Evolutionary conservation across 768 basidiomycete genomes (phyloP), one percentile per base, ranked within the genome.

Genomic region (Boletus tomentosulus): DNA sequence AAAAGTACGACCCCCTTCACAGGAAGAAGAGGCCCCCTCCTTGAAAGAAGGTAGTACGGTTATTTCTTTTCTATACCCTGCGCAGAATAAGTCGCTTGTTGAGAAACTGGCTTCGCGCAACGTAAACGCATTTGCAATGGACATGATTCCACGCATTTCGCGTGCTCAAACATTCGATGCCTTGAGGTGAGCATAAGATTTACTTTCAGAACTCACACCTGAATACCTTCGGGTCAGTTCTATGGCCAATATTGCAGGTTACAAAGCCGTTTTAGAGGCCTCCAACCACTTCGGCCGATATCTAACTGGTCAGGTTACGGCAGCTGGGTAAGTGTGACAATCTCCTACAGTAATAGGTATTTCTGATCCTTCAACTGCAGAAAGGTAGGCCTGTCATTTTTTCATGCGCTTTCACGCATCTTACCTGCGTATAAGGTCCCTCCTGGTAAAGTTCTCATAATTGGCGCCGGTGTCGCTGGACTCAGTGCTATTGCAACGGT

Each of bases 211-310:
- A 39, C 57, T 30, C 51, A n/a, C 43, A 45, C 6, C 34, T 31
- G 46, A 49, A 10, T 38, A 13, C 49, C 39, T 19, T 30, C 15
- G 37, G 28, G 31, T 28, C 34, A 92, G 92, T 63, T 92, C 90
- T 25, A 94, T 94, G 92, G 85, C 87, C n/a, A 94, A 93, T 65
- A 93, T 92, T 39, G 82, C 90, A n/a, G 92, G 92, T 12, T 94
- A 94, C 70, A 92, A 94, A 68, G 92, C 92, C 38, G 90, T 94
- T 45, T 69, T 94, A 65, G 92, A 94, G 69, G 92, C 92, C 30
- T 89, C 90, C 25, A 92, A 91, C 68, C 82, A 89, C 64, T 94
- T 94, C 62, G 91, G 91, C 63, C 78, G 92, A 60, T 93, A 91
- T 73, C 76, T 94, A 59, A 92, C 92, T 33, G 92, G 92, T 62